phyloP scores from a whole-genome alignment of 495 filamentous ascomycete species.

The Bombardia bombarda region DNA sequence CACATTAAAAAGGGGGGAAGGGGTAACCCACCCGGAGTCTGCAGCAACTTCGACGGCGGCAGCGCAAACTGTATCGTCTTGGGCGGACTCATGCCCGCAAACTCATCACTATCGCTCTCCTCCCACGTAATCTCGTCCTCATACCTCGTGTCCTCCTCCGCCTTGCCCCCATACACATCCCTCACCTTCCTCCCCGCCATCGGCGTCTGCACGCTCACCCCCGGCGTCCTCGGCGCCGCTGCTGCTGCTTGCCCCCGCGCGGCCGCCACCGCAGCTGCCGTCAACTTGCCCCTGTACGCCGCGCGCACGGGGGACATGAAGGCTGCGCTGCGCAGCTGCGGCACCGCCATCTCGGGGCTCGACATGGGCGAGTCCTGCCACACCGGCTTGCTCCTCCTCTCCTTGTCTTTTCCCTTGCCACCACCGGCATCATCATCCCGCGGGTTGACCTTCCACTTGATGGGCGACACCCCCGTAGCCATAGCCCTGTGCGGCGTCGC shows the following conservation, averaged over 20 bases:
- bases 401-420: constrained; percentile 25
- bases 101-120: constrained; percentile 53
- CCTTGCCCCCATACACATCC: constrained; percentile 28
- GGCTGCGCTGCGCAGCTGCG: constrained; percentile 73
- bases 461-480: constrained; percentile 19
- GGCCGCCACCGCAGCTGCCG: constrained; percentile 3
- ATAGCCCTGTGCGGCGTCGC: constrained; percentile 67
- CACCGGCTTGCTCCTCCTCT: constrained; percentile 26
- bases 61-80: constrained; percentile 97
- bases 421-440: constrained; percentile 7
- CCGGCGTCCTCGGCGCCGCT: constrained; percentile 52
- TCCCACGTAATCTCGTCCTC: constrained; percentile 28
- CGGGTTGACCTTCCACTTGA: constrained; percentile 28
- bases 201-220: constrained; percentile 73
- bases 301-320: constrained; percentile 64
- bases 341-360: constrained; percentile 68
- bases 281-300: constrained; percentile 14
- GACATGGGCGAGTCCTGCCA: constrained; percentile 60
- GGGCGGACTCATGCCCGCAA: constrained; percentile 73
- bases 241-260: constrained; percentile 29
- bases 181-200: constrained; percentile 33
- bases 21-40: constrained; percentile 69
- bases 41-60: constrained; percentile 75
- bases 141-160: not conserved
- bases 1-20: not conserved